These are phyloP conservation scores for Neonectria sp. DNA, from an alignment of 2,329 filamentous ascomycete genomes.

Conservation along the genomic window DNA sequence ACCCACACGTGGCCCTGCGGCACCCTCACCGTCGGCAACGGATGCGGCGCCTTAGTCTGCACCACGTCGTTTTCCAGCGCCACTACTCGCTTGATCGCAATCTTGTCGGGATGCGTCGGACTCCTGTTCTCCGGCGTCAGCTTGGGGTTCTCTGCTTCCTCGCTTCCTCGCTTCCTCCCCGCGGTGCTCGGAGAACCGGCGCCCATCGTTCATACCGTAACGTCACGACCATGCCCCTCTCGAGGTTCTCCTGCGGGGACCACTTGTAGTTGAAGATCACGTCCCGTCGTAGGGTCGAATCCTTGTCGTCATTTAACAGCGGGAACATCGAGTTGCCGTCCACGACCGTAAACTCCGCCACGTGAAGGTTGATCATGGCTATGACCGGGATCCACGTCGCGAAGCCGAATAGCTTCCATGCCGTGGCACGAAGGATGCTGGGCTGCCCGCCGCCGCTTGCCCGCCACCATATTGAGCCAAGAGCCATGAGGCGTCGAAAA, in stretches of 20 bases:
- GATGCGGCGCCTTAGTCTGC: constrained; percentile 73
- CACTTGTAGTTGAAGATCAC: constrained; percentile 73
- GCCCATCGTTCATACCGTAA: constrained; percentile 67
- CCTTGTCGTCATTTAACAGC: constrained; percentile 77
- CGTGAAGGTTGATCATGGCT: constrained; percentile 73
- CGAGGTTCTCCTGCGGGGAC: constrained; percentile 69
- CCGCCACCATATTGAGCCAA: constrained; percentile 55
- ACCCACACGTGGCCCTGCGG: constrained; percentile 94
- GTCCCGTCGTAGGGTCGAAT: constrained; percentile 69
- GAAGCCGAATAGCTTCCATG: constrained; percentile 65
- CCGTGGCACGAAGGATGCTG: constrained; percentile 52
- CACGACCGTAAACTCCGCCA: constrained; percentile 72
- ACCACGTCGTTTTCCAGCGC: constrained; percentile 86
- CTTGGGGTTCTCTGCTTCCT: constrained; percentile 15
- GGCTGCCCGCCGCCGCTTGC: constrained; percentile 42
- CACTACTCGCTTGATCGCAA: constrained; percentile 86
- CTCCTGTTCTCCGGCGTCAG: constrained; percentile 64
- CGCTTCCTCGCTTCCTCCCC: background rate
- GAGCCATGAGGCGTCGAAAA: constrained; percentile 49
- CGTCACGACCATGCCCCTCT: constrained; percentile 82
- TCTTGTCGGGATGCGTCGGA: constrained; percentile 77
- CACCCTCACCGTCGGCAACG: constrained; percentile 71
- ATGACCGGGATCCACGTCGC: constrained; percentile 75
- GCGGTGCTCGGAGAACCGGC: background rate
- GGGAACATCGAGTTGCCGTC: constrained; percentile 82